Base-by-base conservation (phyloP, 805 yeast genomes). In the Spencermartinsiella europaea region DNA sequence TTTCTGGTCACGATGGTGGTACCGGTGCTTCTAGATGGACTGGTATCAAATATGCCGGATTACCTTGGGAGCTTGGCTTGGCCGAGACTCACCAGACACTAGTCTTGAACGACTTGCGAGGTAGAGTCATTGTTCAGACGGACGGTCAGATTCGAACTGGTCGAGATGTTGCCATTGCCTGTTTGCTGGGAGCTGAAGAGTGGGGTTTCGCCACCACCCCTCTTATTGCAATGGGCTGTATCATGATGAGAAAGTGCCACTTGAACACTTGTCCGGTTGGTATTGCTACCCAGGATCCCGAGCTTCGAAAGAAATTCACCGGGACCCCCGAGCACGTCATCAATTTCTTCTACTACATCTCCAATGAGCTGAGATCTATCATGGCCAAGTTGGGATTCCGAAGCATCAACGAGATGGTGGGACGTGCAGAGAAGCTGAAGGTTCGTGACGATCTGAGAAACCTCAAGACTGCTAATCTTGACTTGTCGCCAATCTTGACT, bases 11-110 rank as follows among this genome's bases (percentile, higher is more conserved):
- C 63, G 98, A 91, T 69, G 99, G 99, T 79, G 99, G 99, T 74
- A 91, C 99, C 48, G 99, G 99, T 81, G 99, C 99, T 49, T 91
- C 96, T 50, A 80, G 95, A 67, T 87, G 95, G 88, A 90, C 97
- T 17, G 93, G 96, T 65, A 89, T 91, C 65, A 90, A 90, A 67
- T 83, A 90, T 65, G 96, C 99, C 48, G 98, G 99, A 69, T 76
- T 91, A 56, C 98, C 99, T 41, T 91, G 99, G 99, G 99, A 91
- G 69, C 77, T 91, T 59, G 99, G 99, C 64, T 77, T 91, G 53
- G 98, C 98, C 49, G 99, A 91, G 73, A 85, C 98, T 17, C 99
- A 91, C 65, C 99, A 91, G 74, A 93, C 99, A 21, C 75, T 91
- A 61, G 99, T 91, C 3, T 75, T 91, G 67, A 91, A 91, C 67